A percentile compares a stretch with the other conserved stretches of the same genome.
Conservation (phyloP, 176 grass and related monocot species). For the Poa pratensis region DNA sequence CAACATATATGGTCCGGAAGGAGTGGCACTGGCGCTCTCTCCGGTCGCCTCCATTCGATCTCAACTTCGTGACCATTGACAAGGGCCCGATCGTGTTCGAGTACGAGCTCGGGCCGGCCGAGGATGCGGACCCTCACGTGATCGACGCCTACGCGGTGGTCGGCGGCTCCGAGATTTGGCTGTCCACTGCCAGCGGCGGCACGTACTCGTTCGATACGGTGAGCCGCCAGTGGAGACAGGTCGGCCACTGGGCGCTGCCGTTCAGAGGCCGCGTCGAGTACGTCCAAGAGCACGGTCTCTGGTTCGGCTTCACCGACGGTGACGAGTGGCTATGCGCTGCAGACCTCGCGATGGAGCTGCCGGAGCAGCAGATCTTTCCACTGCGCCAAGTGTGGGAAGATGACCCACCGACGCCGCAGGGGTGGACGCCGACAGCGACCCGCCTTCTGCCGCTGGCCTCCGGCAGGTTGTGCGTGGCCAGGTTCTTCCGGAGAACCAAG, state of each 20-base stretch:
- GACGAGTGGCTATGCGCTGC: neutral
- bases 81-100: neutral
- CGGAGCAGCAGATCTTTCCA: neutral
- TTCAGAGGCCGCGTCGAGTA: neutral
- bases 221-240: neutral
- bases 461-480: neutral
- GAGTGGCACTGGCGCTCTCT: neutral
- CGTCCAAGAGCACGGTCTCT: neutral
- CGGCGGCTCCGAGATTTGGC: neutral
- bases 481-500: neutral
- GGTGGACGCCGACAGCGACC: neutral
- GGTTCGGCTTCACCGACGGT: neutral
- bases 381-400: neutral
- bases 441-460: neutral
- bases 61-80: neutral
- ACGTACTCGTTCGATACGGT: constrained; percentile 15
- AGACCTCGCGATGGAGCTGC: neutral
- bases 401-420: neutral
- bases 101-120: neutral
- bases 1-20: neutral
- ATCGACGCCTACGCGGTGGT: neutral
- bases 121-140: neutral
- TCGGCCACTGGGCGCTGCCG: neutral
- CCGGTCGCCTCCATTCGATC: neutral
- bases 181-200: neutral